A percentile compares a stretch with the other conserved stretches of the same genome.
Conservation (phyloP, 352 stramenopile genomes). For the Globisporangium cylindrosporum region DNA sequence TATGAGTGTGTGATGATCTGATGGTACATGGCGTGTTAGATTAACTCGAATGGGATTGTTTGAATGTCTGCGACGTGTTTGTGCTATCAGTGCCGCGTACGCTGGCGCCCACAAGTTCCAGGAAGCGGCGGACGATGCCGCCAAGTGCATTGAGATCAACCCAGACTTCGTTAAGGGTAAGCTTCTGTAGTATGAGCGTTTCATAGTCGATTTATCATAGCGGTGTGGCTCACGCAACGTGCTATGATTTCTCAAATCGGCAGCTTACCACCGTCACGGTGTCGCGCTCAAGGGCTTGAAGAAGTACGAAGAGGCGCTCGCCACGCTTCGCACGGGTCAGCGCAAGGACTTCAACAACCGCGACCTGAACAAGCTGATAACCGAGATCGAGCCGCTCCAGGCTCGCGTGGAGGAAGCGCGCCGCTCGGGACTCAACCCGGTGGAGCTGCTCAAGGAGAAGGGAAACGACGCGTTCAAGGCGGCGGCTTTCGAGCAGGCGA, state of each 20-base stretch:
- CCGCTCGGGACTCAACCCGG: constrained; percentile 66
- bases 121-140: constrained; percentile 85
- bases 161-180: constrained; percentile 92
- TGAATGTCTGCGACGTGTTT: not conserved
- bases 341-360: constrained; percentile 84
- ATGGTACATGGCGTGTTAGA: not conserved
- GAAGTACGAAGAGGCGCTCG: constrained; percentile 77
- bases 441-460: constrained; percentile 92
- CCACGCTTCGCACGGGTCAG: constrained; percentile 68
- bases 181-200: not conserved
- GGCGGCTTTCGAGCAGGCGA: constrained; percentile 87
- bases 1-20: not conserved
- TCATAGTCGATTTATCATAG: constrained; percentile 8
- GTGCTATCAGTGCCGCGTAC: constrained; percentile 56
- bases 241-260: not conserved
- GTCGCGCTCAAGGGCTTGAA: constrained; percentile 89
- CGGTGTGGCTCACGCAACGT: constrained; percentile 11
- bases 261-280: constrained; percentile 92
- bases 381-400: constrained; percentile 79
- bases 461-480: constrained; percentile 94
- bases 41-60: not conserved
- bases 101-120: constrained; percentile 58
- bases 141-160: constrained; percentile 90
- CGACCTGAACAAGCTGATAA: constrained; percentile 78
- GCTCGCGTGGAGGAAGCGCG: constrained; percentile 58